Base-by-base conservation (phyloP, 1,284 basidiomycete genomes). In the Cutaneotrichosporon sp. region DNA sequence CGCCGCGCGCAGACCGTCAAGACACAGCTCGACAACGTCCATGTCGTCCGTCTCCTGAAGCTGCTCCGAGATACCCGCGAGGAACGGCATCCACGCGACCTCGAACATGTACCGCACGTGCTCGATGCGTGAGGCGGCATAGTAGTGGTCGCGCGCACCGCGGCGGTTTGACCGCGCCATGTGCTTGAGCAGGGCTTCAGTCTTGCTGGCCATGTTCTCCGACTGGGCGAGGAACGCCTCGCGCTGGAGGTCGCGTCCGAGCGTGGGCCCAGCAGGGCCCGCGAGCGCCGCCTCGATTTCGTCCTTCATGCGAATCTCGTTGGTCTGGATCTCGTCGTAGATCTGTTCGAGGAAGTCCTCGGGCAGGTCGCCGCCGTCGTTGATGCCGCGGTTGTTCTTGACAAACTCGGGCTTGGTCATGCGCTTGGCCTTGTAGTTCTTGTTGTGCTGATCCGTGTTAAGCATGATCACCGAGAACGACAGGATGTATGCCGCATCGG, bases 61-160 rank as follows among this genome's bases (percentile, higher is more conserved):
- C 8, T 91, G 91, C 0, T 84, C 89, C 5, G 92, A 96, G 34
- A 97, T 79, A 5, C 91, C 92, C 8, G 93, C 93, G 15, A 97
- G 80, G 53, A 96, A 90, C 2, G 93, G 84, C 77, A 97, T 96
- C 93, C 93, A 97, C 13, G 90, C 91, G 17, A 96, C 90, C 74
- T 97, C 92, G 65, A 97, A 96, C 93, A 97, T 97, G 37, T 92
- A 92, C 33, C 84, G 82, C 54, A 96, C 92, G 70, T 97, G 93
- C 58, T 96, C 84, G 60, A 91, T 89, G 66, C 96, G 88, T 0
- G 90, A 94, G 0, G 93, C 93, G 61, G 88, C 89, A 77, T 92
- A 94, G 77, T 90, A 97, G 59, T 92, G 87, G 60, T 93, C 89
- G 79, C 82, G 9, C 78, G 82, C 84, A 21, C 65, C 59, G 4